Conservation (phyloP, 1,139 yeast genomes). For the Yamadazyma diddensiae region DNA sequence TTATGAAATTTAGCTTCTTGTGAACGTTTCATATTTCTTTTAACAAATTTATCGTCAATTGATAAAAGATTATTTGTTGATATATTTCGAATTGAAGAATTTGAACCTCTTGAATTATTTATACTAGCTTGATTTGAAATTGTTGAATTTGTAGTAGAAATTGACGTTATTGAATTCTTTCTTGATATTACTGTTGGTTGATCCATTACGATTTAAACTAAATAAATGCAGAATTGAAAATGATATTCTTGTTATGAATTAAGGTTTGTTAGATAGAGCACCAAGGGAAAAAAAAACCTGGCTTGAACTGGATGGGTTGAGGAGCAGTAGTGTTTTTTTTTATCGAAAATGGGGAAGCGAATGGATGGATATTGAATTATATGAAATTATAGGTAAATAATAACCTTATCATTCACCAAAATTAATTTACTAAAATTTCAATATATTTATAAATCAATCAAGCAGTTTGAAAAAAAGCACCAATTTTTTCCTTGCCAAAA, state of each 20-base stretch:
- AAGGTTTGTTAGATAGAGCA: neutral
- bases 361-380: neutral
- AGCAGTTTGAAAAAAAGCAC: neutral
- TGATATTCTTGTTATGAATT: too few relatives aligned
- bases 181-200: constrained; percentile 16
- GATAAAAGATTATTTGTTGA: constrained; percentile 40
- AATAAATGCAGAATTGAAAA: neutral
- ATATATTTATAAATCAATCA: neutral
- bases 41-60: constrained; percentile 36
- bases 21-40: constrained; percentile 21
- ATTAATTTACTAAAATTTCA: neutral
- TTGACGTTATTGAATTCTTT: constrained; percentile 35
- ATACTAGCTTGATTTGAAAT: constrained; percentile 5
- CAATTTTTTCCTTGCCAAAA: neutral
- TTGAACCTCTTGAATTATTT: constrained; percentile 3
- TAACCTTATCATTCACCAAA: neutral
- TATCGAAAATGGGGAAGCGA: too few relatives aligned
- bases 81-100: constrained; percentile 21
- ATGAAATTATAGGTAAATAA: too few relatives aligned
- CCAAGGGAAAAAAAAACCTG: neutral
- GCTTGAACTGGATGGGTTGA: neutral
- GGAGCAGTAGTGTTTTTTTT: too few relatives aligned
- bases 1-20: constrained; percentile 13
- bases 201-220: neutral
- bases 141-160: constrained; percentile 21